Base-by-base conservation (phyloP, 129 eudicot species). In the Oenanthe sinensis region DNA sequence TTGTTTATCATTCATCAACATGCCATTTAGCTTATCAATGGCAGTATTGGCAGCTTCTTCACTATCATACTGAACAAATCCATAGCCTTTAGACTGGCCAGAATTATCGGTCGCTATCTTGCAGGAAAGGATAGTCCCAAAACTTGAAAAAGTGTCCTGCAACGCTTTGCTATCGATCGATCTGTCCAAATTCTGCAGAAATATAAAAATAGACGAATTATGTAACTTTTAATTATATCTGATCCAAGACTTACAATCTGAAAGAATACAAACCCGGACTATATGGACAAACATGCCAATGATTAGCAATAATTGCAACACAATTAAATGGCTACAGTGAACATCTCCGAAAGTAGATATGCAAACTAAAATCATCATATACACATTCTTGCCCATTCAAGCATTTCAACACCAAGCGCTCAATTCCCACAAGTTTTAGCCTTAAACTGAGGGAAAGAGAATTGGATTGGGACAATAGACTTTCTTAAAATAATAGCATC, bases 81-180 rank as follows among this genome's bases (percentile, higher is more conserved):
- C 93, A 48, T 86, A 89, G 43, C 93, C 93, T 80, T 87, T 87
- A 47, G 90, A 89, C 65, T 81, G 83, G 12, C 89, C 90, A 36
- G 80, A 76, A 20, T 75, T 54, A 70, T 87, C 93, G 5, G 86
- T 83, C 11, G 79, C 87, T 28, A 86, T 81, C 80, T 87, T 89
- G 86, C 84, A 85, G 17, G 89, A 89, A 6, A 89, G 82, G 19
- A 89, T 87, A 50, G 69, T 81, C 3, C 93, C 93, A 60, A 82
- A 87, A 68, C 73, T 75, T 42, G 88, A 81, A 79, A 89, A 89
- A 0, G 79, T 86, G 33, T 89, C 87, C 20, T 86, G 84, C 69
- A 89, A 73, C 19, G 79, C 82, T 75, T 89, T 86, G 87, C 82
- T 79, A 67, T 86, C 86, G 72, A 89, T 89, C 43, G 85, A 42